Base-by-base conservation (phyloP, 2,329 filamentous ascomycete species). In the Fusarium sp. region DNA sequence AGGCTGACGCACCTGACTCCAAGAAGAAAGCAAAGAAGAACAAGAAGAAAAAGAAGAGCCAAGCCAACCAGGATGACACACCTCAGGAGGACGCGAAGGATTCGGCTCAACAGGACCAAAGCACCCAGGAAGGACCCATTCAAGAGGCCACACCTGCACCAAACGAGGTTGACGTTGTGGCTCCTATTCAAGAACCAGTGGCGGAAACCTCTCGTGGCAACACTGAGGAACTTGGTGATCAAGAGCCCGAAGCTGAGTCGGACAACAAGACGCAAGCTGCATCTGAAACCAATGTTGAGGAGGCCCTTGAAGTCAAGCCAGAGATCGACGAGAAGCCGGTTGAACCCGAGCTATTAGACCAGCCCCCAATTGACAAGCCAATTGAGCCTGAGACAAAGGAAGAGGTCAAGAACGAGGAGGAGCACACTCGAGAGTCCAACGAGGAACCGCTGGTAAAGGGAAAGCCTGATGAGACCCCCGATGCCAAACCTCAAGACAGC, bases 11-110 rank as follows among this genome's bases (percentile, higher is more conserved):
- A 30, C 29, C 62, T 25, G 51, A 47, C n/a, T 58, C 30, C 55
- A 69, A 71, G 30, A 80, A 80, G 68, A 78, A 80, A 64, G 66
- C 45, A 38, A 79, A 79, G 67, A 80, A 78, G 58, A 79, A 76
- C 55, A 79, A 79, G 67, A 78, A 80, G 66, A 80, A 67, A 52
- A 74, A 69, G 65, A 70, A 68, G 62, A 46, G 44, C 13, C 65
- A 71, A 46, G 45, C 56, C 25, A 53, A 18, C 12, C 58, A 58
- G n/a, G 60, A 65, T 16, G 70, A 69, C 22, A 20, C 48, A 12
- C 22, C 16, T 8, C 40, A 58, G n/a, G 44, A 62, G 8, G 69
- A 60, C 20, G 15, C 25, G 15, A 64, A 54, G 8, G 46, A 71
- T n/a, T 34, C 45, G 16, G 46, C 25, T n/a, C 38, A 38, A 24